Evolutionary conservation across 169 alveolate genomes (phyloP).

Genomic region (Plasmodium gonderi): DNA sequence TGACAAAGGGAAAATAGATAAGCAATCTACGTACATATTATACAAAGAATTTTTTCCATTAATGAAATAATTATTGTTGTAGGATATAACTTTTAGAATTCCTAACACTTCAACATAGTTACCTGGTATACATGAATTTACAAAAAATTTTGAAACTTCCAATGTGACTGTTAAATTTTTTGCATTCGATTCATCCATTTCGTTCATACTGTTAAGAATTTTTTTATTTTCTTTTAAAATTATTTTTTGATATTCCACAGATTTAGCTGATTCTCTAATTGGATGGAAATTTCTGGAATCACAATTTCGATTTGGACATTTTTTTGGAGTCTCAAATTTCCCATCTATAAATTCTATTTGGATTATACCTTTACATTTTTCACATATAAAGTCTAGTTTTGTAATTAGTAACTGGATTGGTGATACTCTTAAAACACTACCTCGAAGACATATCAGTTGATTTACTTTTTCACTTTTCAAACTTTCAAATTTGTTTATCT

Average conservation of each 20-base stretch:
- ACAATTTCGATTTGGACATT: slow-evolving; percentile 19
- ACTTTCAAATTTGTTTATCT: slow-evolving; percentile 49
- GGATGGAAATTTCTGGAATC: slow-evolving; percentile 30
- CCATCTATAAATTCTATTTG: slow-evolving; percentile 58
- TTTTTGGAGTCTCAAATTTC: slow-evolving; percentile 56
- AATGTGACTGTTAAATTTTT: slow-evolving; percentile 46
- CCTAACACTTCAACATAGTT: slow-evolving; percentile 65
- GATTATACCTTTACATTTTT: slow-evolving; percentile 40
- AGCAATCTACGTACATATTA: slow-evolving; percentile 62
- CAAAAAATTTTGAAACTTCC: slow-evolving; percentile 56
- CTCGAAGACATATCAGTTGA: slow-evolving; percentile 59
- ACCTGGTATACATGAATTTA: slow-evolving; percentile 51
- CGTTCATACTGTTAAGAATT: slow-evolving; percentile 19
- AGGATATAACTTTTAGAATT: slow-evolving; percentile 47
- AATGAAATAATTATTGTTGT: slow-evolving; percentile 19
- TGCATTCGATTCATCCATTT: slow-evolving; percentile 13
- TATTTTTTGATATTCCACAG: slow-evolving; percentile 63
- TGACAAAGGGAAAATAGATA: slow-evolving; percentile 60
- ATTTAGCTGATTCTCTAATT: slow-evolving; percentile 68
- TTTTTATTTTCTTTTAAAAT: slow-evolving; percentile 63
- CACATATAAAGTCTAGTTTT: slow-evolving; percentile 52
- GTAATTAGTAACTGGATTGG: slow-evolving; percentile 60
- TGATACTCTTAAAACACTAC: slow-evolving; percentile 67
- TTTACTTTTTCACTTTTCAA: slow-evolving; percentile 64
- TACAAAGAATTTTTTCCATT: slow-evolving; percentile 67